These are phyloP conservation scores for Pseudocercospora vitis DNA, from an alignment of 2,329 filamentous ascomycete species.

Conservation along the genomic window DNA sequence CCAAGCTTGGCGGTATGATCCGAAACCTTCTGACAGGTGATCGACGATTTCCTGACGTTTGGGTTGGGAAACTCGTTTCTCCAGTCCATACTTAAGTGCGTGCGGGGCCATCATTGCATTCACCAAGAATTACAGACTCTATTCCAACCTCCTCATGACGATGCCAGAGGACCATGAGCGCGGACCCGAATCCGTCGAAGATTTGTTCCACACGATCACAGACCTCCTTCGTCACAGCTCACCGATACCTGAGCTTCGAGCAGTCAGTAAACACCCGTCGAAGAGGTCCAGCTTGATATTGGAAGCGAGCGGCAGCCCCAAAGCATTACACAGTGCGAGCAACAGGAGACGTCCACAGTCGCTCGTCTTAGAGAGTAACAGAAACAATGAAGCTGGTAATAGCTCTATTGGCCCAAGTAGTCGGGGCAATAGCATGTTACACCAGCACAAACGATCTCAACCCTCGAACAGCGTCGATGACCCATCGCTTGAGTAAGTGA, in stretches of 20 bases:
- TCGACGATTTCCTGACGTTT: too few species aligned
- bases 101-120: too few species aligned
- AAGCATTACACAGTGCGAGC: not conserved
- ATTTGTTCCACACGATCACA: not conserved
- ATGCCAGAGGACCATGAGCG: not conserved
- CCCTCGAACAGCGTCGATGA: too few species aligned
- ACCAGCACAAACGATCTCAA: too few species aligned
- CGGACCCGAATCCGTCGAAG: not conserved
- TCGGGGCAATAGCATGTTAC: too few species aligned
- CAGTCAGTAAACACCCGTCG: not conserved
- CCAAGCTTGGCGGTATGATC: not conserved
- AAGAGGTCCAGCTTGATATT: not conserved
- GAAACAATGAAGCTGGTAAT: too few species aligned
- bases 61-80: too few species aligned
- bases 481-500: too few species aligned
- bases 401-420: too few species aligned
- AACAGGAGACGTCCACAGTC: not conserved
- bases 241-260: not conserved
- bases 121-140: too few species aligned
- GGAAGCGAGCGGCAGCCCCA: not conserved
- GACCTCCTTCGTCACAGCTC: not conserved
- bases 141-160: not conserved
- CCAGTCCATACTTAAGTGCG: too few species aligned
- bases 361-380: not conserved
- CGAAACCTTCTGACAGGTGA: not conserved